Conservation (phyloP, 2,329 filamentous ascomycete species). For the Fusarium sp. region DNA sequence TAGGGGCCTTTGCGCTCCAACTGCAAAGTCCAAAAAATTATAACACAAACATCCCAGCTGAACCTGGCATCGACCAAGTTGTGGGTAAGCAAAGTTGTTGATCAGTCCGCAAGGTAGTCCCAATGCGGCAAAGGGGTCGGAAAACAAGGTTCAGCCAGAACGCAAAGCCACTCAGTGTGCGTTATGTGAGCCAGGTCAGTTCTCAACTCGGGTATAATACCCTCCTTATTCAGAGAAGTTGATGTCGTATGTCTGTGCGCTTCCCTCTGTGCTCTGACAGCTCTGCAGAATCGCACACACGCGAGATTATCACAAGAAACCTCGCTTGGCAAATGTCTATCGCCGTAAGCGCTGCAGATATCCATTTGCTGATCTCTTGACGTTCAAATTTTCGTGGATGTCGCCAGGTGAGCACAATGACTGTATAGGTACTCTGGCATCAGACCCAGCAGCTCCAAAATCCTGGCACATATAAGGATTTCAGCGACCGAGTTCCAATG, state of each 20-base stretch:
- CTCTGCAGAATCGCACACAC: conserved; percentile 7
- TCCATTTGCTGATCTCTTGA: conserved; percentile 4
- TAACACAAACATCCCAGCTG: conserved; percentile 27
- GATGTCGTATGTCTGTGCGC: conserved; percentile 28
- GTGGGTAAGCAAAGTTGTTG: conserved; percentile 22
- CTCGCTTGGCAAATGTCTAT: conserved; percentile 5
- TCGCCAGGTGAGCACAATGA: background rate
- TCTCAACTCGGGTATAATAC: conserved; percentile 19
- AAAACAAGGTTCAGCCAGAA: conserved; percentile 37
- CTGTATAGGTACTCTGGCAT: background rate
- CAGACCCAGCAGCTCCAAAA: background rate
- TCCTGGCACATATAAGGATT: background rate
- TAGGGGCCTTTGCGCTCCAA: background rate
- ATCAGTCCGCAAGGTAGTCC: conserved; percentile 24
- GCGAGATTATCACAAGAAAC: conserved; percentile 16
- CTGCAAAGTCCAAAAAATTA: conserved; percentile 16
- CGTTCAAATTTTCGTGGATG: conserved; percentile 1
- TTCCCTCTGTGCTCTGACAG: conserved; percentile 22
- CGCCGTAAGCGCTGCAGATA: background rate
- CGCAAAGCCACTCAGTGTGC: conserved; percentile 18
- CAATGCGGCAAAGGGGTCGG: conserved; percentile 24
- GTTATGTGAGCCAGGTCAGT: conserved; percentile 11
- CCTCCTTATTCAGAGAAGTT: conserved; percentile 17
- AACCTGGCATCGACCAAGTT: conserved; percentile 20
- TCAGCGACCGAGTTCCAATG: background rate